A percentile compares a stretch with the other conserved stretches of the same genome.
phyloP scores from a whole-genome alignment of 2,329 filamentous ascomycete genomes.

The Hymenoscyphus albidus region DNA sequence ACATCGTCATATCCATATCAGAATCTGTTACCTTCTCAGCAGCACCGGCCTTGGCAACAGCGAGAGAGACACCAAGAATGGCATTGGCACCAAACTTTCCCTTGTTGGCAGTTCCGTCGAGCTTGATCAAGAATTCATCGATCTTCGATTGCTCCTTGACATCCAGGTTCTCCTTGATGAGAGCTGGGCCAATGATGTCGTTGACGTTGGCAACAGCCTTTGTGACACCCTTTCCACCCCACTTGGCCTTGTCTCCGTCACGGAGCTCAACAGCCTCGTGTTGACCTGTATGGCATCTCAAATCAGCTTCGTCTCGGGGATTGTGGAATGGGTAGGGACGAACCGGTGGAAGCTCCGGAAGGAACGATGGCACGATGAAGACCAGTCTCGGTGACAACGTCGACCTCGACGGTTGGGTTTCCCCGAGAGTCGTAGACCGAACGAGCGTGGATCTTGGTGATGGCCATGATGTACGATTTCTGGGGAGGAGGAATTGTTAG shows the following conservation, averaged over 20 bases:
- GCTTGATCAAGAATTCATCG: conserved; percentile 79
- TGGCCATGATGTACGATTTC: conserved; percentile 65
- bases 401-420: conserved; percentile 98
- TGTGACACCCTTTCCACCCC: conserved; percentile 81
- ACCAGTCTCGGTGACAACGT: conserved; percentile 92
- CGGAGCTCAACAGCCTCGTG: conserved; percentile 90
- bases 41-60: conserved; percentile 82
- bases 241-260: conserved; percentile 83
- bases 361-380: conserved; percentile 97
- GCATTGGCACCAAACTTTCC: conserved; percentile 84
- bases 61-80: conserved; percentile 80
- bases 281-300: conserved; percentile 54
- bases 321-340: conserved; percentile 38
- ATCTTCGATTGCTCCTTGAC: conserved; percentile 83
- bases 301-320: conserved; percentile 22
- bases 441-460: conserved; percentile 86
- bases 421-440: conserved; percentile 97
- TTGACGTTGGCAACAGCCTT: conserved; percentile 88
- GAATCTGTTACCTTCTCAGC: conserved; percentile 65
- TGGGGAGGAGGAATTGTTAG: conserved; percentile 24
- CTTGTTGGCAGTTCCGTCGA: conserved; percentile 84
- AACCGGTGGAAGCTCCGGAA: conserved; percentile 91
- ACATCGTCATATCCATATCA: conserved; percentile 1
- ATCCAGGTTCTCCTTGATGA: conserved; percentile 79
- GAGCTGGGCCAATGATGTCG: conserved; percentile 69